Percentiles rank a stretch among this genome's conserved stretches.
phyloP scores from a whole-genome alignment of 345 rosid species.

The Heritiera littoralis region DNA sequence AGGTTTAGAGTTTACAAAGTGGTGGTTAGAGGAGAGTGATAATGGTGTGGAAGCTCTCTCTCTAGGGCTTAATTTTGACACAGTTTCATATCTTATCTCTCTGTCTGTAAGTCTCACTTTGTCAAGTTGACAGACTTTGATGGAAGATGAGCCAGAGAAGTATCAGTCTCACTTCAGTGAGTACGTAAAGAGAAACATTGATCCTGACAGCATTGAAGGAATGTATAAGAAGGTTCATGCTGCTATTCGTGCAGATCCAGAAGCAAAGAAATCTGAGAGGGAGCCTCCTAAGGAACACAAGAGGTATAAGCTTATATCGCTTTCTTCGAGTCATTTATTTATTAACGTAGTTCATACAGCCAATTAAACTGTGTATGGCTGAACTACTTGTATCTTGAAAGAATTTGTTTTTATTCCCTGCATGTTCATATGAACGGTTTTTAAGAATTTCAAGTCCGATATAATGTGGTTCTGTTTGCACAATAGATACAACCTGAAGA shows the following conservation, averaged over 20 bases:
- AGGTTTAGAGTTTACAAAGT: not conserved
- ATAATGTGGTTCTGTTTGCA: not conserved
- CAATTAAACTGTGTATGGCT: not conserved
- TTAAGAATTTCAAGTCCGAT: not conserved
- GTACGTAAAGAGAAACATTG: constrained; percentile 54
- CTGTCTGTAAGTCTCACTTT: not conserved
- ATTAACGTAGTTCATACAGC: not conserved
- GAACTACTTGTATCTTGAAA: not conserved
- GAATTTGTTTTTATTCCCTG: not conserved
- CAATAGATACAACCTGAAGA: constrained; percentile 51
- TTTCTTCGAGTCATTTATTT: not conserved
- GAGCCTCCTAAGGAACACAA: constrained; percentile 56
- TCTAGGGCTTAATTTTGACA: not conserved
- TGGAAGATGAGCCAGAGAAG: constrained; percentile 76
- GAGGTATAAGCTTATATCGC: constrained; percentile 38
- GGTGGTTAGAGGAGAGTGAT: not conserved
- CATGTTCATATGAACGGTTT: not conserved
- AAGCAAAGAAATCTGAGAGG: constrained; percentile 49
- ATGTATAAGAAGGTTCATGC: constrained; percentile 72
- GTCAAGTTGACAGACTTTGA: constrained; percentile 32
- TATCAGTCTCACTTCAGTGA: constrained; percentile 65
- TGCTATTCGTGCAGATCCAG: constrained; percentile 70
- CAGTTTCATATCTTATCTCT: not conserved
- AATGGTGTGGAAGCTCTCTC: not conserved
- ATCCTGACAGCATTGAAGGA: constrained; percentile 57